Evolutionary conservation across 495 filamentous ascomycete genomes (phyloP).

Genomic region (Aspergillus heteromorphus): DNA sequence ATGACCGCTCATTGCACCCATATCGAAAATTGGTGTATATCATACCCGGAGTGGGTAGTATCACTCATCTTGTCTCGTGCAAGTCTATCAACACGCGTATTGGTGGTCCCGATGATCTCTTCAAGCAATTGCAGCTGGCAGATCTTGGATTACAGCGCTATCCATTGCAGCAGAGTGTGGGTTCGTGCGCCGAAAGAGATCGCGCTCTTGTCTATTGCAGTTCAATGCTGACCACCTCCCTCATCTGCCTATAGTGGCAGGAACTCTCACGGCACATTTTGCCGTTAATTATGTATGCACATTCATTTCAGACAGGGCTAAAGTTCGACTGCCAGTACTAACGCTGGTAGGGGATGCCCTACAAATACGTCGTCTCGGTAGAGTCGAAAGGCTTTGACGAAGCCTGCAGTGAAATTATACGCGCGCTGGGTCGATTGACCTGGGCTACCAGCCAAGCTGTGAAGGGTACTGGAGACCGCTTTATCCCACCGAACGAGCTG

Average conservation of each 20-base stretch:
- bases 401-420: conserved; percentile 52
- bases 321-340: not conserved
- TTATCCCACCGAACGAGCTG: conserved; percentile 58
- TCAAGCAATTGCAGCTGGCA: conserved; percentile 50
- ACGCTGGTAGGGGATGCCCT: conserved; percentile 61
- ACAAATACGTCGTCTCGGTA: conserved; percentile 73
- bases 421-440: conserved; percentile 53
- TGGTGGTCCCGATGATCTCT: conserved; percentile 60
- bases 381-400: conserved; percentile 57
- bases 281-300: conserved; percentile 63
- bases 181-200: conserved; percentile 26
- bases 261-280: conserved; percentile 61
- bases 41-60: conserved; percentile 45
- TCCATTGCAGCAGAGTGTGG: conserved; percentile 32
- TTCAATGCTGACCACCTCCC: not conserved
- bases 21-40: conserved; percentile 28
- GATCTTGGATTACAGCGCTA: conserved; percentile 59
- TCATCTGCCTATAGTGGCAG: conserved; percentile 17
- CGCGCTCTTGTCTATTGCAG: conserved; percentile 12
- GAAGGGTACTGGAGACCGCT: conserved; percentile 8
- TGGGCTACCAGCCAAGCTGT: conserved; percentile 57
- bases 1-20: conserved; percentile 14
- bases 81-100: conserved; percentile 38
- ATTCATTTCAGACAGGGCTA: conserved; percentile 8
- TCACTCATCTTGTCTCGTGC: conserved; percentile 60